These are phyloP conservation scores for Apostasia shenzhenica DNA, from an alignment of 106 monocot species.

Conservation along the genomic window DNA sequence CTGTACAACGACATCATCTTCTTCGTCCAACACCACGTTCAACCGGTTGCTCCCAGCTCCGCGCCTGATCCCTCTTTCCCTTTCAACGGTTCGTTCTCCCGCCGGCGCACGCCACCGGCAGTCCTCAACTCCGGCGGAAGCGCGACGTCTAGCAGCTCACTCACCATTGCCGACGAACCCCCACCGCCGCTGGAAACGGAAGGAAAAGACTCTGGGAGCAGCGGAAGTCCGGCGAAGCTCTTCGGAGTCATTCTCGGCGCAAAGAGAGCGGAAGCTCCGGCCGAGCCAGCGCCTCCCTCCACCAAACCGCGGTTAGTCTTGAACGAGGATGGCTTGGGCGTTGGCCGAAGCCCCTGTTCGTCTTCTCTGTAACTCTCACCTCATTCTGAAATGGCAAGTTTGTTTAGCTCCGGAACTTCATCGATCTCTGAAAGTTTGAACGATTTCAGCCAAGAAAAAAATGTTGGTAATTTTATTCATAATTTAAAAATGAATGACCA, in stretches of 20 bases:
- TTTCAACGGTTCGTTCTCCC: not conserved
- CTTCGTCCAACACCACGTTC: slow-evolving; percentile 95
- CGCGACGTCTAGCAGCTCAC: slow-evolving; percentile 85
- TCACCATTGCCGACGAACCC: slow-evolving; percentile 87
- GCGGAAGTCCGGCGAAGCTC: slow-evolving; percentile 29
- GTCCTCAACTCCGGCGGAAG: slow-evolving; percentile 31
- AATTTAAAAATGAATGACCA: too few relatives aligned
- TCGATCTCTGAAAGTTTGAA: too few relatives aligned
- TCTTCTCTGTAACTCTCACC: too few relatives aligned
- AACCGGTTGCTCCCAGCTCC: slow-evolving; percentile 65
- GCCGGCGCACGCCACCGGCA: not conserved
- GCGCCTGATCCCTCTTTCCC: not conserved
- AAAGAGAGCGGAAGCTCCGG: slow-evolving; percentile 2
- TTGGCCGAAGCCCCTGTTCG: too few relatives aligned
- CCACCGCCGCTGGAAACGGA: not conserved
- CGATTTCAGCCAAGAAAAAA: too few relatives aligned
- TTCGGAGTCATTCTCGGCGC: slow-evolving; percentile 2
- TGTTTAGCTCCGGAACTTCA: too few relatives aligned
- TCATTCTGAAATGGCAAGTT: too few relatives aligned
- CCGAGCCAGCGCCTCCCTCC: slow-evolving; percentile 17
- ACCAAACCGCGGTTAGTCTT: slow-evolving; percentile 35
- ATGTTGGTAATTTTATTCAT: too few relatives aligned
- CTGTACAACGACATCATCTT: slow-evolving; percentile 97
- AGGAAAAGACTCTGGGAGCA: slow-evolving; percentile 17
- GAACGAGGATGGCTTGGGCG: slow-evolving; percentile 1